phyloP scores from a whole-genome alignment of 73 alveolate species.

The Symbiodinium natans region DNA sequence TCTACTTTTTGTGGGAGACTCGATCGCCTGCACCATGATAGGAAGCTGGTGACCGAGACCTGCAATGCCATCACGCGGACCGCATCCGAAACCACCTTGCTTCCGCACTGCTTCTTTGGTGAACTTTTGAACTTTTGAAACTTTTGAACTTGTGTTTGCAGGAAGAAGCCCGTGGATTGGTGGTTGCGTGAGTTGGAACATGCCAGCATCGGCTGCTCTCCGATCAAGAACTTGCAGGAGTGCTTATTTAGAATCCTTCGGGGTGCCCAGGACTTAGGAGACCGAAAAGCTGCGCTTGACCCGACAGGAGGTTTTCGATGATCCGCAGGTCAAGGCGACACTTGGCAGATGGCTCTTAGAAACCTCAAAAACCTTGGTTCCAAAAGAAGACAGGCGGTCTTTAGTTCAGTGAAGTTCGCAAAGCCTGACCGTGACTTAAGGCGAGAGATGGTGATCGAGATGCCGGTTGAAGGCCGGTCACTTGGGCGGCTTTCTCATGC shows the following conservation, averaged over 20 bases:
- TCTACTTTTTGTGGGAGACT: background rate
- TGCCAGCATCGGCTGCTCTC: constrained; percentile 75
- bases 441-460: constrained; percentile 78
- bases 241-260: background rate
- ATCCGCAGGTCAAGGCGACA: constrained; percentile 56
- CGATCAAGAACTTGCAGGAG: constrained; percentile 43
- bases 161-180: constrained; percentile 47
- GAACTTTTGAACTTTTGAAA: background rate
- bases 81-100: too few species aligned
- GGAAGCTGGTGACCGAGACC: constrained; percentile 89
- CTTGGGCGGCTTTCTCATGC: background rate
- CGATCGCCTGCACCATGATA: background rate
- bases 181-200: constrained; percentile 64
- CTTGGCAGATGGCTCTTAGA: background rate
- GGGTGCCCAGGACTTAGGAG: background rate
- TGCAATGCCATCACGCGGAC: constrained; percentile 50
- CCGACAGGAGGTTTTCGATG: constrained; percentile 58
- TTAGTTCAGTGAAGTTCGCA: too few species aligned
- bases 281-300: background rate
- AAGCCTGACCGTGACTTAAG: background rate
- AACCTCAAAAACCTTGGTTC: too few species aligned
- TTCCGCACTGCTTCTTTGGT: background rate
- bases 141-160: background rate
- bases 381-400: too few species aligned
- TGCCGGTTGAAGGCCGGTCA: constrained; percentile 49